Evolutionary conservation across 2,329 filamentous ascomycete genomes (phyloP).

Genomic region (Colletotrichum tropicicola): DNA sequence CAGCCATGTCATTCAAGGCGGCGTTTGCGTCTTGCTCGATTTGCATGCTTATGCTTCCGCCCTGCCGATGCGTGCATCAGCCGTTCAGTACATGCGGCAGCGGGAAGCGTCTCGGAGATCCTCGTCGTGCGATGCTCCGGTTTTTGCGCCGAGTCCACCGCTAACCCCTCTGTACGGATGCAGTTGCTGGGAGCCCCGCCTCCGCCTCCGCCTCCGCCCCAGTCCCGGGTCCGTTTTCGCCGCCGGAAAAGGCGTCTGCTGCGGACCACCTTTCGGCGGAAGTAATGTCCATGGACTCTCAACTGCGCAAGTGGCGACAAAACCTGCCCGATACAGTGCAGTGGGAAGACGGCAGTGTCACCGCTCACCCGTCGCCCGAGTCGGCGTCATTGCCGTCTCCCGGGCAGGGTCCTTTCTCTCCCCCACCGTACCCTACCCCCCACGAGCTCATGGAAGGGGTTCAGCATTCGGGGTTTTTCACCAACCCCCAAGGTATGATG

Average conservation of each 20-base stretch:
- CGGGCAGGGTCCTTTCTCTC: not conserved
- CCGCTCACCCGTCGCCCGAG: not conserved
- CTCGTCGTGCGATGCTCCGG: too few species aligned
- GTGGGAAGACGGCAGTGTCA: not conserved
- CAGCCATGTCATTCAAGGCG: too few species aligned
- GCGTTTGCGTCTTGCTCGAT: too few species aligned
- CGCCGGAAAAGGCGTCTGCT: conserved; percentile 13
- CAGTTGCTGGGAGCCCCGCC: not conserved
- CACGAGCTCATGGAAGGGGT: not conserved
- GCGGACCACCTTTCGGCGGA: conserved; percentile 30
- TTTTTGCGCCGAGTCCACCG: not conserved
- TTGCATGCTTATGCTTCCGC: too few species aligned
- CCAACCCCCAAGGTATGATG: not conserved
- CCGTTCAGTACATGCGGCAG: too few species aligned
- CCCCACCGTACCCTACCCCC: not conserved
- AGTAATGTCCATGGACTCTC: conserved; percentile 53
- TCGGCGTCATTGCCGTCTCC: too few species aligned
- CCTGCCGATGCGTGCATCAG: too few species aligned
- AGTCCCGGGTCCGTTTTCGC: not conserved
- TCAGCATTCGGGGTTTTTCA: not conserved
- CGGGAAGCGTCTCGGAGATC: not conserved
- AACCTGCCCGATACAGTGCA: not conserved
- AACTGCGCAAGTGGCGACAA: conserved; percentile 60
- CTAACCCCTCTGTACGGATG: conserved; percentile 10
- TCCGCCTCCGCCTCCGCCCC: not conserved